Conservation (phyloP, 1,284 basidiomycete species). For the Ceraceosorus bombacis region DNA sequence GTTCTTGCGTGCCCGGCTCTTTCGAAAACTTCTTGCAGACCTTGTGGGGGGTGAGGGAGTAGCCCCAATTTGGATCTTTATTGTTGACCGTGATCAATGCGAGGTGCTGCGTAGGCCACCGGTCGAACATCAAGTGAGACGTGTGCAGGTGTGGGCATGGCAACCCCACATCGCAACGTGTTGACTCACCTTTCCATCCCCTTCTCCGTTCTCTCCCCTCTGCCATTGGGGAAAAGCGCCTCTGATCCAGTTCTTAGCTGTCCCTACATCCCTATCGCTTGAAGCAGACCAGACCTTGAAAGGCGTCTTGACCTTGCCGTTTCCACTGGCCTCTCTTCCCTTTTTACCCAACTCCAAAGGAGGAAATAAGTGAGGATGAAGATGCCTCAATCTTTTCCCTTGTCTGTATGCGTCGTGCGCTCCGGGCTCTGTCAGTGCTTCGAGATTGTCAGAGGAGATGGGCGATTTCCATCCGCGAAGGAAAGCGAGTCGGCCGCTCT, state of each 20-base stretch:
- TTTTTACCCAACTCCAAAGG: slow-evolving; percentile 19
- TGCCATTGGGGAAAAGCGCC: slow-evolving; percentile 51
- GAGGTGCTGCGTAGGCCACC: neutral
- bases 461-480: slow-evolving; percentile 49
- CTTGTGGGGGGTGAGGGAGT: slow-evolving; percentile 50
- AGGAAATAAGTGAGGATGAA: slow-evolving; percentile 49
- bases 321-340: slow-evolving; percentile 4
- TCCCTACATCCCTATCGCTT: slow-evolving; percentile 49
- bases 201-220: slow-evolving; percentile 48
- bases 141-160: slow-evolving; percentile 48
- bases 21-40: slow-evolving; percentile 51
- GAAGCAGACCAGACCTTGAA: slow-evolving; percentile 49
- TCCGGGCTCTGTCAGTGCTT: slow-evolving; percentile 57
- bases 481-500: slow-evolving; percentile 43
- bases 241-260: slow-evolving; percentile 49
- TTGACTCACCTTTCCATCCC: slow-evolving; percentile 44
- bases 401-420: slow-evolving; percentile 47
- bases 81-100: neutral
- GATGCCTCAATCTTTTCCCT: slow-evolving; percentile 46
- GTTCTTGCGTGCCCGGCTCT: slow-evolving; percentile 48
- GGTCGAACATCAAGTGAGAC: slow-evolving; percentile 48
- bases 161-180: neutral
- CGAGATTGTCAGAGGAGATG: slow-evolving; percentile 64
- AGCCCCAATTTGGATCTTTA: slow-evolving; percentile 48
- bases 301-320: slow-evolving; percentile 10